These are phyloP conservation scores for Malassezia dermatis DNA, from an alignment of 1,284 basidiomycete genomes.

Conservation along the genomic window DNA sequence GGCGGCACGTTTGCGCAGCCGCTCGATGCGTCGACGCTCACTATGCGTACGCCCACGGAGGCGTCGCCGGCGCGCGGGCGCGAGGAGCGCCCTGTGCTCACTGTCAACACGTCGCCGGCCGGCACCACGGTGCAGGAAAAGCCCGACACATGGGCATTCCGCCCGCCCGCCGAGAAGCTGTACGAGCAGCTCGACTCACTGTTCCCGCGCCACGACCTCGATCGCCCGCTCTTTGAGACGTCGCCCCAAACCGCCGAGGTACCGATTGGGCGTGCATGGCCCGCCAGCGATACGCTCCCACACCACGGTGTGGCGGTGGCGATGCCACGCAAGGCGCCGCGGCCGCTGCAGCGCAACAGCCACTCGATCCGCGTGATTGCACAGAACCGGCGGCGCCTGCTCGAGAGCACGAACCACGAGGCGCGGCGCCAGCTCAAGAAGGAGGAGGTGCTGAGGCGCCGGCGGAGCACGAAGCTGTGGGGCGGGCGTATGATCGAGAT, in stretches of 20 bases:
- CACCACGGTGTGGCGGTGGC: not conserved
- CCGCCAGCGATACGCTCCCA: not conserved
- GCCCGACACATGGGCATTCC: conserved; percentile 52
- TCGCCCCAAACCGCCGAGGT: not conserved
- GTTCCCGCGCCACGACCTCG: conserved; percentile 92
- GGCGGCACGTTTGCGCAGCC: conserved; percentile 18
- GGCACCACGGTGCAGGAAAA: conserved; percentile 12
- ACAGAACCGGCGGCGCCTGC: conserved; percentile 52
- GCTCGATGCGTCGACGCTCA: conserved; percentile 13
- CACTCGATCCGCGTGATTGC: conserved; percentile 88
- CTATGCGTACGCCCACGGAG: not conserved
- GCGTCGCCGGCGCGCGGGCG: conserved; percentile 10
- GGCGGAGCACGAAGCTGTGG: conserved; percentile 90
- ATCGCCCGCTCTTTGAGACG: conserved; percentile 82
- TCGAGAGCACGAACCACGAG: conserved; percentile 29
- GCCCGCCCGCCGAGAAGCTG: conserved; percentile 84
- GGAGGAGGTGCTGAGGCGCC: conserved; percentile 55
- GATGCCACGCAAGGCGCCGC: conserved; percentile 2
- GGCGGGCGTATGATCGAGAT: conserved; percentile 87
- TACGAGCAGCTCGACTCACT: conserved; percentile 86
- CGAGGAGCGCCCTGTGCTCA: conserved; percentile 27
- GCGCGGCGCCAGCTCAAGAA: conserved; percentile 50
- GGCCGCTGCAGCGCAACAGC: conserved; percentile 33
- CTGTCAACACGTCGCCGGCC: conserved; percentile 26
- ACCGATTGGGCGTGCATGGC: not conserved